These are phyloP conservation scores for Metschnikowia proteae DNA, from an alignment of 805 yeast genomes.

Conservation along the genomic window DNA sequence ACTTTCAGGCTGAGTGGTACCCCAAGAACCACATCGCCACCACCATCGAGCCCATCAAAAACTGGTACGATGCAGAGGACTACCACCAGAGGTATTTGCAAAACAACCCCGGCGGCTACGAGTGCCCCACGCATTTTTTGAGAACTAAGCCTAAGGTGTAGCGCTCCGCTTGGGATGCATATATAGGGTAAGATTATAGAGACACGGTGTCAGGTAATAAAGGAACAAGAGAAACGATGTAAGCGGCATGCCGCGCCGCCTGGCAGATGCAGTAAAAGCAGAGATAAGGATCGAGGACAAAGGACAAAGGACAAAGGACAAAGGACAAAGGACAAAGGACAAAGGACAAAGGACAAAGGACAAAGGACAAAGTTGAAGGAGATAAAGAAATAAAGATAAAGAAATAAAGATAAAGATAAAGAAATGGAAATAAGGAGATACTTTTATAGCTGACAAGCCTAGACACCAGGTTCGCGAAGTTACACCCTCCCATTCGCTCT, in stretches of 20 bases:
- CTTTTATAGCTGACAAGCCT: too few species aligned
- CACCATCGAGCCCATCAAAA: slow-evolving; percentile 57
- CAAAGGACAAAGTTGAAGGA: too few species aligned
- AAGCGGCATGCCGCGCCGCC: too few species aligned
- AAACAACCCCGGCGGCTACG: slow-evolving; percentile 81
- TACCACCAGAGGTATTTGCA: slow-evolving; percentile 83
- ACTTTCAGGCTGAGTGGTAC: slow-evolving; percentile 71
- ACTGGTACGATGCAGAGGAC: slow-evolving; percentile 91
- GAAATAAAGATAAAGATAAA: too few species aligned
- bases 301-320: too few species aligned
- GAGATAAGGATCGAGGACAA: too few species aligned
- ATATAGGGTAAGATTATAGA: not conserved
- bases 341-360: too few species aligned
- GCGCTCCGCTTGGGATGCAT: not conserved
- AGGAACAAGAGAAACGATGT: not conserved
- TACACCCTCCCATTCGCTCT: not conserved
- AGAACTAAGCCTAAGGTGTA: slow-evolving; percentile 56
- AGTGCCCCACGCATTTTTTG: slow-evolving; percentile 83
- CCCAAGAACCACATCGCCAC: slow-evolving; percentile 69
- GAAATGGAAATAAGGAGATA: too few species aligned
- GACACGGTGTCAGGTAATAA: slow-evolving; percentile 3
- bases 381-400: too few species aligned
- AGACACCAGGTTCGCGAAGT: too few species aligned
- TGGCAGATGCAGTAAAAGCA: too few species aligned
- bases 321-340: too few species aligned